Evolutionary conservation across 805 yeast species (phyloP).

Genomic region (Citeromyces matritensis): DNA sequence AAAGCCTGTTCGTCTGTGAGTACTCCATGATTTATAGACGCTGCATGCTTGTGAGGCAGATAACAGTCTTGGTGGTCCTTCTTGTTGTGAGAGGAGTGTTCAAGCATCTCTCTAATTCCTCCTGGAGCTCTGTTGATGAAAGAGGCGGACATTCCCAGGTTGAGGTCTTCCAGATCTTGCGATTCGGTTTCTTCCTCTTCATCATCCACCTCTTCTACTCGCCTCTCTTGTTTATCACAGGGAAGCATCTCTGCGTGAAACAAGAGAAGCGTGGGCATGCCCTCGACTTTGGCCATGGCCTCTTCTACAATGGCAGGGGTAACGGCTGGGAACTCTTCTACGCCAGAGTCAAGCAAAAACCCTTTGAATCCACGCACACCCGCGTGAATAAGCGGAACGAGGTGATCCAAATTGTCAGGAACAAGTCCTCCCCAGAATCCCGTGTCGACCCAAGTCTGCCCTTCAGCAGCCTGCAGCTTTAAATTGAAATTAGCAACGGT

Average conservation of each 20-base stretch:
- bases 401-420: conserved; percentile 58
- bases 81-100: conserved; percentile 5
- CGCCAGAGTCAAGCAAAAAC: conserved; percentile 88
- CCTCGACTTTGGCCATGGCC: conserved; percentile 54
- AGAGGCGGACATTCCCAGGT: conserved; percentile 22
- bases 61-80: conserved; percentile 16
- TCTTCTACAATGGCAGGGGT: conserved; percentile 42
- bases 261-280: conserved; percentile 58
- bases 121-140: conserved; percentile 22
- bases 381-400: conserved; percentile 60
- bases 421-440: conserved; percentile 96
- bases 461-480: conserved; percentile 66
- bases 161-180: conserved; percentile 16
- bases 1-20: conserved; percentile 34
- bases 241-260: conserved; percentile 90
- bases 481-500: conserved; percentile 59
- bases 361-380: conserved; percentile 95
- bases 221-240: conserved; percentile 5
- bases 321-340: conserved; percentile 86
- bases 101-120: conserved; percentile 18
- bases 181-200: conserved; percentile 4
- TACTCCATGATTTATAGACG: conserved; percentile 11
- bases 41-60: conserved; percentile 16
- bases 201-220: conserved; percentile 4
- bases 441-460: conserved; percentile 82